phyloP scores from a whole-genome alignment of 2,329 filamentous ascomycete genomes.

The Colletotrichum falcatum region DNA sequence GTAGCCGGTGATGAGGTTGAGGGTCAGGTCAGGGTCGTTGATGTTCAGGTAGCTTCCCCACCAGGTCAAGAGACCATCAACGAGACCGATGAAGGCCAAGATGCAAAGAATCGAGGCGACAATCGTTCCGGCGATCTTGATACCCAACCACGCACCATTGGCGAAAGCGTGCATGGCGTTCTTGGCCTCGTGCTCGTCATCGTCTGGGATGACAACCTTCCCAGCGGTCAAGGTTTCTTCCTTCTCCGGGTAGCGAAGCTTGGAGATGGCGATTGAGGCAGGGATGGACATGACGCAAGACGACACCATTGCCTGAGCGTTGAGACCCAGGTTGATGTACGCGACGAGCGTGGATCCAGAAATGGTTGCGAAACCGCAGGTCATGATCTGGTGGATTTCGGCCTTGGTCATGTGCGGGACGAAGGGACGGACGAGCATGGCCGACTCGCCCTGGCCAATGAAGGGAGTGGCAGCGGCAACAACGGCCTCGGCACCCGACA shows the following conservation, averaged over 20 bases:
- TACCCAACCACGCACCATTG: conserved; percentile 85
- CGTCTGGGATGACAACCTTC: conserved; percentile 82
- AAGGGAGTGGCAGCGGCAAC: conserved; percentile 94
- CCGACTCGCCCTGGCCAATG: conserved; percentile 93
- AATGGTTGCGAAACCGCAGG: conserved; percentile 92
- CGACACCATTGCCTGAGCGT: conserved; percentile 86
- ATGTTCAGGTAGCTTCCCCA: conserved; percentile 85
- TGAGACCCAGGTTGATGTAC: conserved; percentile 87
- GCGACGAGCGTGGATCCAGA: conserved; percentile 88
- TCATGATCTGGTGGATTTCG: conserved; percentile 93
- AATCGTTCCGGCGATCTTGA: conserved; percentile 90
- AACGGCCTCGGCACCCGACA: conserved; percentile 93
- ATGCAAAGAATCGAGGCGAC: conserved; percentile 84
- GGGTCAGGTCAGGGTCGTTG: conserved; percentile 74
- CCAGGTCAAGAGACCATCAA: conserved; percentile 85
- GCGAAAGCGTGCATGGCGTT: conserved; percentile 89
- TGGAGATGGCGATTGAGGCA: conserved; percentile 88
- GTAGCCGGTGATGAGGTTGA: conserved; percentile 83
- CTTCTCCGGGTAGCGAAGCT: conserved; percentile 88
- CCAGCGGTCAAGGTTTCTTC: conserved; percentile 89
- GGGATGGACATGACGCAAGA: conserved; percentile 97
- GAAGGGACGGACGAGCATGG: conserved; percentile 91
- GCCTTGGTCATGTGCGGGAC: conserved; percentile 86
- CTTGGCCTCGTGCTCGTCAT: conserved; percentile 78
- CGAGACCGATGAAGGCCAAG: conserved; percentile 78